phyloP scores from a whole-genome alignment of 1,284 basidiomycete genomes.

The Xerocomus amazonicus region DNA sequence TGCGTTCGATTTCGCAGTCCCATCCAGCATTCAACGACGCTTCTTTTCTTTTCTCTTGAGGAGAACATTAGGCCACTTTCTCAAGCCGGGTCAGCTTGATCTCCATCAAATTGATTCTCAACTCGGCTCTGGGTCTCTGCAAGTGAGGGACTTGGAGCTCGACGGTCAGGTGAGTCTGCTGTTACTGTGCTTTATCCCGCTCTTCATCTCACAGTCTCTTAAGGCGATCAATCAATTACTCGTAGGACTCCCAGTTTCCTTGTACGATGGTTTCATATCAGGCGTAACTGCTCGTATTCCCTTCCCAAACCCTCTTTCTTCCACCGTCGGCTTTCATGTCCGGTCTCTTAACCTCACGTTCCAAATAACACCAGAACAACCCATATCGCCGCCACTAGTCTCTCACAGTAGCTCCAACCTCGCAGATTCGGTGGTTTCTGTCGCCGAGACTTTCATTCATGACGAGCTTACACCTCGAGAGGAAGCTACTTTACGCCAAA shows the following conservation, averaged over 20 bases:
- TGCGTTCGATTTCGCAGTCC: slow-evolving; percentile 66
- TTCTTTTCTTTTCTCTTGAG: slow-evolving; percentile 89
- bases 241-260: slow-evolving; percentile 61
- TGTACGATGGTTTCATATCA: slow-evolving; percentile 71
- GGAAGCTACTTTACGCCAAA: slow-evolving; percentile 68
- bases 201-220: slow-evolving; percentile 13
- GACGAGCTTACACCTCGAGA: slow-evolving; percentile 74
- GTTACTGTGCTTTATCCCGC: slow-evolving; percentile 7
- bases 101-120: slow-evolving; percentile 87
- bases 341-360: slow-evolving; percentile 63
- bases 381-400: slow-evolving; percentile 12
- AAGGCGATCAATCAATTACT: slow-evolving; percentile 82
- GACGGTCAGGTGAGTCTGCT: slow-evolving; percentile 58
- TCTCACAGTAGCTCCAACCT: slow-evolving; percentile 43
- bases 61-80: slow-evolving; percentile 79
- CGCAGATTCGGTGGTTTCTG: slow-evolving; percentile 72
- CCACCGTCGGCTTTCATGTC: slow-evolving; percentile 64
- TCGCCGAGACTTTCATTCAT: slow-evolving; percentile 83
- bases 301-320: slow-evolving; percentile 72
- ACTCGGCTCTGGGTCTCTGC: slow-evolving; percentile 84
- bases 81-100: slow-evolving; percentile 87
- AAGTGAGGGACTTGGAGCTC: slow-evolving; percentile 81
- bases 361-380: slow-evolving; percentile 40
- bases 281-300: slow-evolving; percentile 74
- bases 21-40: slow-evolving; percentile 80